These are phyloP conservation scores for Penicillium janthinellum DNA, from an alignment of 2,329 filamentous ascomycete species.

Conservation along the genomic window DNA sequence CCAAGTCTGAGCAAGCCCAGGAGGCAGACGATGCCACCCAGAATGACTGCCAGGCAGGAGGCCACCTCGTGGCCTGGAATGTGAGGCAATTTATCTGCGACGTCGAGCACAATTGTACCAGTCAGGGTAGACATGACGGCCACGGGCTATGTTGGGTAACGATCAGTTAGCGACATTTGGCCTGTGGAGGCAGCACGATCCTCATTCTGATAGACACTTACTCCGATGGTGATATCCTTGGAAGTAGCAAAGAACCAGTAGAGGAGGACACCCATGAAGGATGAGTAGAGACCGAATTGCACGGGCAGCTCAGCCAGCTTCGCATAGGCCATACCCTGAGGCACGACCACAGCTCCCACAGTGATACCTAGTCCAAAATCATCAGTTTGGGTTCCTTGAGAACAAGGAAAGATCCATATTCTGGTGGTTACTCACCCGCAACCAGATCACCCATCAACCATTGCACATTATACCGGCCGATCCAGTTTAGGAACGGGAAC, in stretches of 20 bases:
- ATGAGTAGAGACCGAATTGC: constrained; percentile 88
- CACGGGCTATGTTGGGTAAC: constrained; percentile 66
- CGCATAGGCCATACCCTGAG: constrained; percentile 95
- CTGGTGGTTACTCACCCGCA: constrained; percentile 63
- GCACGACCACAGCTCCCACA: constrained; percentile 81
- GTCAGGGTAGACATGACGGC: constrained; percentile 93
- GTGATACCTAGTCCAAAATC: constrained; percentile 58
- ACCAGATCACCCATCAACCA: constrained; percentile 90
- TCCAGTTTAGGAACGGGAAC: constrained; percentile 91
- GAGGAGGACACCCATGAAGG: constrained; percentile 90
- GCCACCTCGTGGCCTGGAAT: constrained; percentile 68
- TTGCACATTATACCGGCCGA: constrained; percentile 80
- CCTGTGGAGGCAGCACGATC: background rate
- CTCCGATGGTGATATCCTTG: constrained; percentile 80
- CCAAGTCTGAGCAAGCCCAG: constrained; percentile 80
- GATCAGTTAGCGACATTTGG: constrained; percentile 5
- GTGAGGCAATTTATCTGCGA: constrained; percentile 57
- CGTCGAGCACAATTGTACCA: constrained; percentile 74
- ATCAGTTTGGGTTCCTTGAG: background rate
- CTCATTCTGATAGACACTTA: constrained; percentile 8
- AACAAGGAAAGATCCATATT: background rate
- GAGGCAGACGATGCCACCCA: constrained; percentile 73
- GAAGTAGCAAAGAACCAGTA: constrained; percentile 99
- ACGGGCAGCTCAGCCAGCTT: constrained; percentile 74
- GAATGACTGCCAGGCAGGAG: constrained; percentile 74